Percentiles rank a stretch among this genome's conserved stretches.
Conservation (phyloP, 2,329 filamentous ascomycete genomes). For the Fusarium miscanthi region DNA sequence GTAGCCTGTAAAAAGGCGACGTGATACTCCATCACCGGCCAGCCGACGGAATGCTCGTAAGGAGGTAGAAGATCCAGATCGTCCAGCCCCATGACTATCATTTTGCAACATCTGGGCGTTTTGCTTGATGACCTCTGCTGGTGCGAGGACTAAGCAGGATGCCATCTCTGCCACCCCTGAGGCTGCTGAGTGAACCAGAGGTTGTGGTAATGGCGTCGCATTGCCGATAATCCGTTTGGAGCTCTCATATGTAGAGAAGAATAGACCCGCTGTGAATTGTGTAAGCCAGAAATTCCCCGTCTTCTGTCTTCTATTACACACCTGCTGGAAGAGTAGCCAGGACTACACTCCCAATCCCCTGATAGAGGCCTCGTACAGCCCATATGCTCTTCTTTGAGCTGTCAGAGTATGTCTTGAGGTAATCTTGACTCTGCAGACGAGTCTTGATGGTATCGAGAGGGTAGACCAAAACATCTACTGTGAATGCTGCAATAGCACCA, state of each 20-base stretch:
- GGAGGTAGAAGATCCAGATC: slow-evolving; percentile 53
- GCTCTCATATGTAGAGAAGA: slow-evolving; percentile 91
- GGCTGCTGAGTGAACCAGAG: slow-evolving; percentile 77
- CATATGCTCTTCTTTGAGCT: slow-evolving; percentile 65
- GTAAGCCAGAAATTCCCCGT: not conserved
- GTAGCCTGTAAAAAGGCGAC: slow-evolving; percentile 77
- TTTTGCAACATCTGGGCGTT: slow-evolving; percentile 84
- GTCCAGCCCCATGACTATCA: slow-evolving; percentile 24
- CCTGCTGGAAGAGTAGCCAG: slow-evolving; percentile 89
- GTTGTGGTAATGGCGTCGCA: slow-evolving; percentile 68
- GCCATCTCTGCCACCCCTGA: slow-evolving; percentile 84
- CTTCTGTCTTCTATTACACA: slow-evolving; percentile 50
- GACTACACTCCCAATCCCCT: slow-evolving; percentile 87
- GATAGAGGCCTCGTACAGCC: slow-evolving; percentile 79
- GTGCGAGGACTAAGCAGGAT: slow-evolving; percentile 87
- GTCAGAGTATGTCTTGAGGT: slow-evolving; percentile 72
- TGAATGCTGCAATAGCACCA: slow-evolving; percentile 85
- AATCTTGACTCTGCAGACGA: slow-evolving; percentile 82
- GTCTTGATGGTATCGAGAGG: slow-evolving; percentile 93
- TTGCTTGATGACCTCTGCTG: slow-evolving; percentile 91
- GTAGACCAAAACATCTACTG: slow-evolving; percentile 86
- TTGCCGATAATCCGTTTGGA: slow-evolving; percentile 72
- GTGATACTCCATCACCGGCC: slow-evolving; percentile 64
- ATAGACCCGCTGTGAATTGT: slow-evolving; percentile 73
- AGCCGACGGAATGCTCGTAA: slow-evolving; percentile 61